Percentiles rank a stretch among this genome's conserved stretches.
These are phyloP conservation scores for Metschnikowia dekortorum DNA, from an alignment of 805 yeast species.

Conservation along the genomic window DNA sequence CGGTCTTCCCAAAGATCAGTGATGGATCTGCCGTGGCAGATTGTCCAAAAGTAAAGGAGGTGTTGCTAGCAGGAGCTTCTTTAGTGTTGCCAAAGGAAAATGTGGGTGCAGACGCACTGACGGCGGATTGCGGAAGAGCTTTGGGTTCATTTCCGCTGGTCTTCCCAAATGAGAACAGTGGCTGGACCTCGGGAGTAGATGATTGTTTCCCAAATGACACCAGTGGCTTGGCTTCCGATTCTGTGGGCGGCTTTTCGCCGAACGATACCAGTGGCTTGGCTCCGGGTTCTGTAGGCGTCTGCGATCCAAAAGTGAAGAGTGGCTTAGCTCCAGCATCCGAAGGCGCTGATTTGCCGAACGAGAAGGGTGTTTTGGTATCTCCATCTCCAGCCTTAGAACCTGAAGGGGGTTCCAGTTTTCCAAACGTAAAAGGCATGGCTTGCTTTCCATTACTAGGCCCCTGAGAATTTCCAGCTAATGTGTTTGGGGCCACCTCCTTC, in stretches of 20 bases:
- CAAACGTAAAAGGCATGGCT: conserved; percentile 12
- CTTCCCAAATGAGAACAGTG: conserved; percentile 18
- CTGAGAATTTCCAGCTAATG: not conserved
- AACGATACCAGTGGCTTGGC: conserved; percentile 5
- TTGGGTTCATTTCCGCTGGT: not conserved
- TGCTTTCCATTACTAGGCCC: not conserved
- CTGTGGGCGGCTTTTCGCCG: conserved; percentile 1
- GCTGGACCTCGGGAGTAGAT: conserved; percentile 3
- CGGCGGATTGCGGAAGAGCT: not conserved
- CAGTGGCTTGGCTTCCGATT: conserved; percentile 6
- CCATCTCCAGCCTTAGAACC: not conserved
- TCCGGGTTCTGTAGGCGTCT: not conserved
- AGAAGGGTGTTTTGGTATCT: not conserved
- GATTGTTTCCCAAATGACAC: conserved; percentile 7
- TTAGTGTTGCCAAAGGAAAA: conserved; percentile 9
- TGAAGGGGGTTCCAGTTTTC: conserved; percentile 4
- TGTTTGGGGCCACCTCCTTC: not conserved
- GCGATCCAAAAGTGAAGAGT: conserved; percentile 15
- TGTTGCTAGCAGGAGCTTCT: conserved; percentile 1
- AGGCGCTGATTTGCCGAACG: conserved; percentile 3
- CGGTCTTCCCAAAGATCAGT: conserved; percentile 23
- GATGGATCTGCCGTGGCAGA: conserved; percentile 30
- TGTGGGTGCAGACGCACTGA: conserved; percentile 9
- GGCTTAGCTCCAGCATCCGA: not conserved
- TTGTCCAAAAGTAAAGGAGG: conserved; percentile 17